phyloP scores from a whole-genome alignment of 1,284 basidiomycete genomes.

The Apiotrichum sp. region DNA sequence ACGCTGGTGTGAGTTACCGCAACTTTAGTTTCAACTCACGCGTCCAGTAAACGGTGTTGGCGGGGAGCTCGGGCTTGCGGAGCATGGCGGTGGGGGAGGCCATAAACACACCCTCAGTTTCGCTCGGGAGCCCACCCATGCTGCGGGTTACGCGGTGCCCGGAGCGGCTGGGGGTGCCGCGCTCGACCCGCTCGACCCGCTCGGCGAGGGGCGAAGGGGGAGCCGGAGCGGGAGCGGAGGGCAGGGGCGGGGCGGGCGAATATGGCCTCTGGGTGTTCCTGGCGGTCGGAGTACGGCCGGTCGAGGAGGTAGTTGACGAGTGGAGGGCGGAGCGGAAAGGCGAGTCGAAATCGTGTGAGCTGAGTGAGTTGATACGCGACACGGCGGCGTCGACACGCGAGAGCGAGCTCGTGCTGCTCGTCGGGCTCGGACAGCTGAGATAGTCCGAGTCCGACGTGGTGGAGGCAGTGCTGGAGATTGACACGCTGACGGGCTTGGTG shows the following conservation, averaged over 20 bases:
- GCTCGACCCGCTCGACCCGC: neutral
- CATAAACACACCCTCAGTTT: neutral
- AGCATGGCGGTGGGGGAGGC: neutral
- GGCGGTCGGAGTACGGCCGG: neutral
- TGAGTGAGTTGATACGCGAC: slow-evolving; percentile 1
- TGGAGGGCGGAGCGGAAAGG: neutral
- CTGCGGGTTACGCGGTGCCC: slow-evolving; percentile 1
- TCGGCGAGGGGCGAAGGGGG: neutral
- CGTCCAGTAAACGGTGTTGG: slow-evolving; percentile 33
- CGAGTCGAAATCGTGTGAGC: neutral
- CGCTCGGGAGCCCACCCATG: slow-evolving; percentile 2
- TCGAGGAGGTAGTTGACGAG: neutral
- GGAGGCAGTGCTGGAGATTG: neutral
- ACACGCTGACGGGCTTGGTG: neutral
- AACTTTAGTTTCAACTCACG: slow-evolving; percentile 17
- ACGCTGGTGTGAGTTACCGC: slow-evolving; percentile 7
- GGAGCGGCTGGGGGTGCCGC: neutral
- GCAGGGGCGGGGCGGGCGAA: neutral
- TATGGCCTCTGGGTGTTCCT: neutral
- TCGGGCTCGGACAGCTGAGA: neutral
- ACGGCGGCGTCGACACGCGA: neutral
- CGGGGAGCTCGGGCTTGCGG: slow-evolving; percentile 11
- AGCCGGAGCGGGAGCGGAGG: neutral
- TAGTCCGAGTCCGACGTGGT: neutral
- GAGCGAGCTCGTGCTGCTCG: neutral